Base-by-base conservation (phyloP, 371 early-diverging fungal species). In the Rhizomucor pusillus region DNA sequence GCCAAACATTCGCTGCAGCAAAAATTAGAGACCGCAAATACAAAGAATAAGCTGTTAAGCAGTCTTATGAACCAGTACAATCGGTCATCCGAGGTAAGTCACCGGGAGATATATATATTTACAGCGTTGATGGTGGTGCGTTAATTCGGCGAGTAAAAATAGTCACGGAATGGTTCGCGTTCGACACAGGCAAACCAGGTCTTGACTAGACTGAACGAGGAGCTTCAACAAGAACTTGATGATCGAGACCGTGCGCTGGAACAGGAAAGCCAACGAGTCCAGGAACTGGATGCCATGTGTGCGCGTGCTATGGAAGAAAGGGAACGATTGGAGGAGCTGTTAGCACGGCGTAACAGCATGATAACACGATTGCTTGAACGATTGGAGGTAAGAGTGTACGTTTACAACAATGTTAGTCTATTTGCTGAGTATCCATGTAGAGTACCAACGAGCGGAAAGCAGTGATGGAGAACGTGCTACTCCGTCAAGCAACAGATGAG, bases 401-500 rank as follows among this genome's bases (percentile, higher is more conserved):
- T 49, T 22, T 35, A 35, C 48, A 43, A 46, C 35, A 33, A 14
- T 37, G 37, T 37, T 14, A 11, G 9, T 11, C 41, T 41, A 29
- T 3, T 16, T 41, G 41, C 19, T 11, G 20, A 20, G 16, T 34
- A 3, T 47, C 25, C 11, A 47, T 39, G 25, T 25, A 72, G 71
- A 63, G 54, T 5, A 61, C 66, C 19, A 66, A 67, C 23, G 73
- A 71, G 35, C 60, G 71, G 14, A 69, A 69, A 25, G 62, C 71
- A 39, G 62, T 69, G 20, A 62, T 71, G 63, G 74, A 69, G 36
- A 71, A 65, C 51, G 71, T 71, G 16, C 43, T 77, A 13, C 56
- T 60, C 33, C 63, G 71, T 37, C 77, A 77, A 52, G 77, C 71
- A 36, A 73, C 71, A 1, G 74, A 63, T 35, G 63, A 63, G 24